These are phyloP conservation scores for Citrus maxima DNA, from an alignment of 345 rosid genomes.

Conservation along the genomic window DNA sequence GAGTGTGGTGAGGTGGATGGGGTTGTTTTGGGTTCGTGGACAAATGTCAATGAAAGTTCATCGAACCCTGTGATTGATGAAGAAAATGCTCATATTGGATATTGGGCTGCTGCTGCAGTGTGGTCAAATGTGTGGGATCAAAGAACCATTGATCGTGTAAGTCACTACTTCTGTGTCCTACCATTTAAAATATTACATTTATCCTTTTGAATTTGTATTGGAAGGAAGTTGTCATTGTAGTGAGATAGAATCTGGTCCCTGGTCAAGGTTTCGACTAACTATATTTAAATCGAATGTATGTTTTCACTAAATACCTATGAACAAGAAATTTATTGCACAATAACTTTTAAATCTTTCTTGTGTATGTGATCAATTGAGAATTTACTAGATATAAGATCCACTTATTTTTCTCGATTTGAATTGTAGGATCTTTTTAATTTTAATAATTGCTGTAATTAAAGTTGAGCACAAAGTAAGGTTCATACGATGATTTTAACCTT, in stretches of 20 bases:
- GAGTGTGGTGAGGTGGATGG: conserved; percentile 98
- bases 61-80: conserved; percentile 47
- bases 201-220: neutral
- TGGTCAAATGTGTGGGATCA: conserved; percentile 97
- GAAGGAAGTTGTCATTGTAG: neutral
- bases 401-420: neutral
- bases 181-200: neutral
- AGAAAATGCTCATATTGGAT: conserved; percentile 64
- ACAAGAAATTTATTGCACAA: neutral
- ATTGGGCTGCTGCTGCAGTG: conserved; percentile 94
- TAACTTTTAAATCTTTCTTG: neutral
- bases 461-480: neutral
- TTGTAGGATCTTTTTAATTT: neutral
- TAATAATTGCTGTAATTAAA: neutral
- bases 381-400: neutral
- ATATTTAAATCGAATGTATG: neutral
- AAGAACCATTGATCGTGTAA: conserved; percentile 88
- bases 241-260: neutral
- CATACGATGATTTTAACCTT: neutral
- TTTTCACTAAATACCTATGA: neutral
- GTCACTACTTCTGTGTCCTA: conserved; percentile 10
- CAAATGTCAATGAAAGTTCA: conserved; percentile 50
- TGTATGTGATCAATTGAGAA: neutral
- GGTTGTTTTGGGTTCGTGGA: conserved; percentile 90
- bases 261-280: neutral